Base-by-base conservation (phyloP, 2,329 filamentous ascomycete genomes). In the Pestalotiopsis sp. region DNA sequence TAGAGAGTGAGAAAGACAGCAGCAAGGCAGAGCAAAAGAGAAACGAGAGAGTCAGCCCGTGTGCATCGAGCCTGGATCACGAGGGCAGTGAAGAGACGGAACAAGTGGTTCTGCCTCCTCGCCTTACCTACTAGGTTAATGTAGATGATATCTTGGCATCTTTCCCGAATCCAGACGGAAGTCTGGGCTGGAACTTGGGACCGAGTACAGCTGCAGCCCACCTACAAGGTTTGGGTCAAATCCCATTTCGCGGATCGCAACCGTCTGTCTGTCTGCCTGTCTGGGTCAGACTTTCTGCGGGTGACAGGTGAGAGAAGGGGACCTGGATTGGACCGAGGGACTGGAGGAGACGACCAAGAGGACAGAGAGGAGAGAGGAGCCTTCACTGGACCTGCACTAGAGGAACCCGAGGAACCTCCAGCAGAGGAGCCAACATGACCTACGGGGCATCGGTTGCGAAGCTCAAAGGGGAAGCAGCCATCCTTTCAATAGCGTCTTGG, bases 381-480 rank as follows among this genome's bases (percentile, higher is more conserved):
- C 31, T 36, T 36, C 31, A 9, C 31, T 36, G 31, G 23, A 59
- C 56, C 25, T 58, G 17, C 23, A 17, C 27, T 13, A 61, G 25
- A 58, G 56, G 58, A 14, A 61, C 27, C 58, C 23, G 49, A 11
- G 25, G 41, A 61, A 25, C 49, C n/a, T 49, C 61, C 36, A 52
- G n/a, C 45, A 49, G 14, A 52, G 45, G 13, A 52, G 6, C 45
- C 31, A 36, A n/a, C 23, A 23, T 23, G n/a, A 52, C 45, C 45
- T n/a, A 52, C 45, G 61, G 61, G 61, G 13, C 39, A 17, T 64
- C 39, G 61, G 25, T 49, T 56, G 63, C 63, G 49, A n/a, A 66
- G 25, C 63, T 66, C 36, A 66, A 66, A 66, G 25, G 57, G 63
- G 63, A 66, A 66, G 39, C 63, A 66, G 63, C 63, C 63, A 66